These are phyloP conservation scores for Lachnellula cervina DNA, from an alignment of 2,329 filamentous ascomycete genomes.

Conservation along the genomic window DNA sequence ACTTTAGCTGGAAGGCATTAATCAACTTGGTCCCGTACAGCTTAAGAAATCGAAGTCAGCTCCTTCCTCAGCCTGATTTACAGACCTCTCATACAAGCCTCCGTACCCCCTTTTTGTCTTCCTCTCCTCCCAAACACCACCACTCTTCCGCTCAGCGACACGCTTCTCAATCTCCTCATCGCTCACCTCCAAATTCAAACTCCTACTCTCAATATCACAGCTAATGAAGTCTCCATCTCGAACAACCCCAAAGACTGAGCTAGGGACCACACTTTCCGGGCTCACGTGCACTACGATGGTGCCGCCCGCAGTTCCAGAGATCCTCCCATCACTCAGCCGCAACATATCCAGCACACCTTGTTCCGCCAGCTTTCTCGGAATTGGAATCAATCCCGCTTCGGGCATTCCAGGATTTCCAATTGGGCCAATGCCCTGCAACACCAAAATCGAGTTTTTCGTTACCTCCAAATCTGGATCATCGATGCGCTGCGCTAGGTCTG, in stretches of 20 bases:
- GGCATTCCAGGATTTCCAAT: constrained; percentile 50
- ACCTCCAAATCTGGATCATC: constrained; percentile 42
- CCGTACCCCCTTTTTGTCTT: constrained; percentile 49
- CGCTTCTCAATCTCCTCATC: constrained; percentile 21
- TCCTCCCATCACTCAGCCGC: constrained; percentile 48
- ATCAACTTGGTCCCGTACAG: background rate
- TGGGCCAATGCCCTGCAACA: constrained; percentile 45
- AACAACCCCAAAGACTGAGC: constrained; percentile 44
- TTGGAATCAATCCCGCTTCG: constrained; percentile 46
- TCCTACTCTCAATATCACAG: constrained; percentile 40
- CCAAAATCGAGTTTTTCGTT: constrained; percentile 40
- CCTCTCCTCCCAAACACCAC: constrained; percentile 34
- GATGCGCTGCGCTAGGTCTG: constrained; percentile 41
- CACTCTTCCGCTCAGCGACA: constrained; percentile 17
- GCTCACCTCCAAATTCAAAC: constrained; percentile 34
- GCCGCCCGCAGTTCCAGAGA: constrained; percentile 51
- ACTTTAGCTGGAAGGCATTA: background rate
- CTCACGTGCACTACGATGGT: constrained; percentile 50
- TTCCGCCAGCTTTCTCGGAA: constrained; percentile 43
- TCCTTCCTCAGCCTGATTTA: constrained; percentile 55
- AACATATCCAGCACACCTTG: constrained; percentile 49
- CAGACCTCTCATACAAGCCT: constrained; percentile 53
- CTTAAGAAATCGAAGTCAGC: constrained; percentile 59
- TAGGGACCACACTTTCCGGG: constrained; percentile 44
- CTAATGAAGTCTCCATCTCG: constrained; percentile 43